Base-by-base conservation (phyloP, 345 rosid species). In the Salix caprea region DNA sequence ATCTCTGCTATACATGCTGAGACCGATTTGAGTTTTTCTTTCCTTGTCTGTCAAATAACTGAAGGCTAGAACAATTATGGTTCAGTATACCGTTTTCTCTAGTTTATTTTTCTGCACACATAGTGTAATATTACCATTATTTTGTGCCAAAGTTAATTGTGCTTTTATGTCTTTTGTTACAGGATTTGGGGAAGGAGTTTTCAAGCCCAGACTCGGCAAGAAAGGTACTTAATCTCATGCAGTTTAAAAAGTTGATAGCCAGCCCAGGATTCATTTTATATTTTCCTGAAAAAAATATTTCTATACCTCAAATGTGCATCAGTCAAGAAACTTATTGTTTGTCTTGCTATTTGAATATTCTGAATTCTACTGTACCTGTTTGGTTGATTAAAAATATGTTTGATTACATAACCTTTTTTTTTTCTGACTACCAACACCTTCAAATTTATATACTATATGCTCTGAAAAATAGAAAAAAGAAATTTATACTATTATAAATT, bases 121-220 rank as follows among this genome's bases (percentile, higher is more conserved):
- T 14, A 12, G 2, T 16, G 36, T 15, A 14, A 32, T 65, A 65
- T 42, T 64, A 10, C 61, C 16, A 10, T 58, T 15, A 7, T 23
- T 37, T 14, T 2, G 48, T 64, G 64, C 28, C 64, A 10, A 46
- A 24, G 70, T 11, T 67, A 50, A 68, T 70, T 52, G 26, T 64
- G 16, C 42, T 50, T 61, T 32, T 75, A 46, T 48, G n/a, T 64
- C 1, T 44, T 37, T 54, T 28, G 64, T 71, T 76, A 77, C 80
- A 94, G 98, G 95, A 89, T 82, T 81, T 94, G 74, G 80, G 86
- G 62, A 87, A 87, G 71, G 89, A 88, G 15, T 93, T 93, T 81
- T 78, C 79, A 9, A 83, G 81, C 7, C 78, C 89, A 19, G 95
- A 88, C 16, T 83, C 90, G 2, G 92, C 95, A 0, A 82, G 89